Percentiles rank a stretch among this genome's conserved stretches.
These are phyloP conservation scores for Starmera caribaea DNA, from an alignment of 805 yeast species.

Conservation along the genomic window DNA sequence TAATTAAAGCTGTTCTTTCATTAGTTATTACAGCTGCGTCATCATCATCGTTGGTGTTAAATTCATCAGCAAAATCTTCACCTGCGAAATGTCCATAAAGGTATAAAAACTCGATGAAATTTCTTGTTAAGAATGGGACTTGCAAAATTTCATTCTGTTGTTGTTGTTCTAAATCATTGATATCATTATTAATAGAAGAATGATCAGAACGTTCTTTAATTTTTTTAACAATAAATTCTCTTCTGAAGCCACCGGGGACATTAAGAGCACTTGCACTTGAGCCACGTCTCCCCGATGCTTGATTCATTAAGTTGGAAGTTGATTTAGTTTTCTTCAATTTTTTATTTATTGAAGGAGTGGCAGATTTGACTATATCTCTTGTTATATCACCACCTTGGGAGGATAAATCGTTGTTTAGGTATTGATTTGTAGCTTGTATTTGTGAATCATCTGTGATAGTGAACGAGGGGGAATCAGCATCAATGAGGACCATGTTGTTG, in stretches of 20 bases:
- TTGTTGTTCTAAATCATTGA: slow-evolving; percentile 1
- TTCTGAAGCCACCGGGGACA: slow-evolving; percentile 77
- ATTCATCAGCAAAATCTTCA: slow-evolving; percentile 52
- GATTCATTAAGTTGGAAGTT: slow-evolving; percentile 9
- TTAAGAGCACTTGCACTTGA: slow-evolving; percentile 60
- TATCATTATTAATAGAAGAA: no score
- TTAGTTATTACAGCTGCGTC: slow-evolving; percentile 9
- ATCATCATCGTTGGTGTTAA: slow-evolving; percentile 13
- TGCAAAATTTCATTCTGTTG: slow-evolving; percentile 20
- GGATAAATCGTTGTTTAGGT: background rate
- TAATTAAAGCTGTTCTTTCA: slow-evolving; percentile 20
- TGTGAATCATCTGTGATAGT: background rate
- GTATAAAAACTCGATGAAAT: slow-evolving; percentile 68
- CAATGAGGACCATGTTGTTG: slow-evolving; percentile 6
- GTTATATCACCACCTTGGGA: slow-evolving; percentile 1
- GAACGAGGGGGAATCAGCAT: slow-evolving; percentile 12
- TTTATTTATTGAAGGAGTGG: background rate
- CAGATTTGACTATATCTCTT: background rate
- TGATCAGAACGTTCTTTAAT: slow-evolving; percentile 11
- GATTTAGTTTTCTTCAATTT: slow-evolving; percentile 11
- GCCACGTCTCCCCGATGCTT: slow-evolving; percentile 35
- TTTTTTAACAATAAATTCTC: slow-evolving; percentile 48
- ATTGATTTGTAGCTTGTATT: background rate
- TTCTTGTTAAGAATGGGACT: slow-evolving; percentile 50
- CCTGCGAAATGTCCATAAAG: slow-evolving; percentile 86